phyloP scores from a whole-genome alignment of 208 protist species.

The Crithidia sp. region DNA sequence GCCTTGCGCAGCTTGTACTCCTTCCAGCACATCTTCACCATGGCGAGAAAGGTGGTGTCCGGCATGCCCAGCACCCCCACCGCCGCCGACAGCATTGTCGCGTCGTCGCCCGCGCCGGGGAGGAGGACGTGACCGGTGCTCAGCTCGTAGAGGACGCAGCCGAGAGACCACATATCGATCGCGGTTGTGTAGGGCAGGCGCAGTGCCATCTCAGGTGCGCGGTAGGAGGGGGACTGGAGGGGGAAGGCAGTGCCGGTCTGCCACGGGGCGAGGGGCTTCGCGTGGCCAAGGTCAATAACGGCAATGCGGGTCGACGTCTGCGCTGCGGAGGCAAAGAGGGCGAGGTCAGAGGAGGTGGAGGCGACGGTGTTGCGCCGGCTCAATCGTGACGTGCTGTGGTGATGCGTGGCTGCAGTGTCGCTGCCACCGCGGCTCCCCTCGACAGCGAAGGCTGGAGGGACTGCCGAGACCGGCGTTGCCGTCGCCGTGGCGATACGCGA shows the following conservation, averaged over 20 bases:
- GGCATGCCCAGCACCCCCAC: constrained; percentile 50
- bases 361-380: neutral
- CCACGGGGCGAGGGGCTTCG: constrained; percentile 63
- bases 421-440: neutral
- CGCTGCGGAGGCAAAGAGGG: neutral
- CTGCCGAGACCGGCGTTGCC: neutral
- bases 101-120: constrained; percentile 48
- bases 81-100: constrained; percentile 38
- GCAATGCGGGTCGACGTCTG: constrained; percentile 67
- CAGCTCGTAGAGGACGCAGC: constrained; percentile 66
- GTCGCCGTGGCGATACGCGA: neutral
- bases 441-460: neutral
- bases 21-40: constrained; percentile 50
- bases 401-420: neutral
- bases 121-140: constrained; percentile 48
- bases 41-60: constrained; percentile 47
- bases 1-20: constrained; percentile 33
- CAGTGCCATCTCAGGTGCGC: constrained; percentile 95
- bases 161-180: constrained; percentile 81
- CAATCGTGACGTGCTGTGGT: neutral
- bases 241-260: constrained; percentile 94
- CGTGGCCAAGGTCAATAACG: constrained; percentile 97
- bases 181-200: constrained; percentile 56
- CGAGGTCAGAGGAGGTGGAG: neutral
- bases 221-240: constrained; percentile 96